These are phyloP conservation scores for Podospora tetraspora DNA, from an alignment of 495 filamentous ascomycete species.

Conservation along the genomic window DNA sequence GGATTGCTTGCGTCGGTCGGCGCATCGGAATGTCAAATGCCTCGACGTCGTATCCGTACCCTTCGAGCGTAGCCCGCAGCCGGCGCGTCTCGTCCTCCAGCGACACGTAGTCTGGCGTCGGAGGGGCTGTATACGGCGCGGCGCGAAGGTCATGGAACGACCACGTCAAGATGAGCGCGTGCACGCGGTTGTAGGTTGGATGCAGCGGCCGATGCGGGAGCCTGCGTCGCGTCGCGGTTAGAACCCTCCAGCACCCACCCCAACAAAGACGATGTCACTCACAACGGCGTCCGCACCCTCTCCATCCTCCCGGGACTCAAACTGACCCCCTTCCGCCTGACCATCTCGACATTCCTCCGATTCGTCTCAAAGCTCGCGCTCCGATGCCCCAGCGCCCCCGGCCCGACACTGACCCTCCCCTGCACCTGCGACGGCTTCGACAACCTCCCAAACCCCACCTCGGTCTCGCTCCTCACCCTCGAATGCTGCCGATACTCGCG, in stretches of 20 bases:
- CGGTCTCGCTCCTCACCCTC: neutral
- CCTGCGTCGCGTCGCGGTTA: slow-evolving; percentile 2
- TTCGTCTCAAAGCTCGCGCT: slow-evolving; percentile 16
- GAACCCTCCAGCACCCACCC: neutral
- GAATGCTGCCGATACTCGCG: neutral
- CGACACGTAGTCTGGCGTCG: slow-evolving; percentile 24
- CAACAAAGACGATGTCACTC: slow-evolving; percentile 4
- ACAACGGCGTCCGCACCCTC: slow-evolving; percentile 8
- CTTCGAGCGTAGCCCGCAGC: slow-evolving; percentile 23
- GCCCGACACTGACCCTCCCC: slow-evolving; percentile 6
- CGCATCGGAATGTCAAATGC: slow-evolving; percentile 31
- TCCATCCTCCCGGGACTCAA: slow-evolving; percentile 3
- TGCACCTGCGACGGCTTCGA: neutral
- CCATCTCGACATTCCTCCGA: neutral
- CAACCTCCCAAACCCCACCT: slow-evolving; percentile 5
- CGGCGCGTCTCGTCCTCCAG: slow-evolving; percentile 32
- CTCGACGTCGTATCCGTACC: slow-evolving; percentile 26
- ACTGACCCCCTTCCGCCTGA: slow-evolving; percentile 3
- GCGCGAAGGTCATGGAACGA: slow-evolving; percentile 28
- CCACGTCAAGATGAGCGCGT: slow-evolving; percentile 32
- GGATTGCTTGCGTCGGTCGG: slow-evolving; percentile 15
- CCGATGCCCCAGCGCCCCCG: slow-evolving; percentile 8
- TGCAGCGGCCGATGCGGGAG: slow-evolving; percentile 11
- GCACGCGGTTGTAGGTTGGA: slow-evolving; percentile 25
- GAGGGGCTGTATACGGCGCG: slow-evolving; percentile 24